Evolutionary conservation across 345 rosid species (phyloP), one percentile per base, ranked within the genome.

Genomic region (Diplotaxis tenuifolia): DNA sequence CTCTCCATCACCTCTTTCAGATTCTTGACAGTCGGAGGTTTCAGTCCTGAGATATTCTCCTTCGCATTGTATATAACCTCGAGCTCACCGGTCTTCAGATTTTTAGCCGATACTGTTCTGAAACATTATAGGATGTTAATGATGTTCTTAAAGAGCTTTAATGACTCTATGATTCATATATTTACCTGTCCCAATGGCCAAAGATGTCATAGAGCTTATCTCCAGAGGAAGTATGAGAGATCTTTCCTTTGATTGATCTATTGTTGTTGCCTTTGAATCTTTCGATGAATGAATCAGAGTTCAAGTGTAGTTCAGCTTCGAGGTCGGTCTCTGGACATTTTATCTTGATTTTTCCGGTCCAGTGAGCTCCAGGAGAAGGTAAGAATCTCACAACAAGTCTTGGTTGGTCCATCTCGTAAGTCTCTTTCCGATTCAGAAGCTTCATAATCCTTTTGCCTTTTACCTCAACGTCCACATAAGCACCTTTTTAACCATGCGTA

Each of bases 131-230:
- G 0, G 21, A 28, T 16, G 52, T 40, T 56, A 64, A 56, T 65
- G 23, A 28, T 38, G 19, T 53, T 60, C 27, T 62, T 60, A 12
- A 16, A 38, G 52, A 64, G 20, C 34, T 74, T 32, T 18, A 57
- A 22, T 49, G 55, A 38, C 14, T 9, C 4, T 45, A 1, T 20
- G 16, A 52, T 28, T 42, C 16, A 6, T 53, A 11, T 9, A 22
- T 20, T 77, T 80, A 89, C 98, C 88, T 91, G 61, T 86, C 90
- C 97, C 98, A 94, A 6, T 94, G 84, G 14, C 98, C 97, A 56
- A 42, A 18, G 42, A 91, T 66, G 70, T 85, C 86, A 20, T 73
- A 86, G 22, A 91, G 82, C 10, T 77, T 72, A n/a, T 52, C 73
- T 3, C 50, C 56, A 4, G 96, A 82, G 0, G 86, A 81, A 14